Evolutionary conservation across 805 yeast genomes (phyloP).

Genomic region (Saccharomyces paradoxus): DNA sequence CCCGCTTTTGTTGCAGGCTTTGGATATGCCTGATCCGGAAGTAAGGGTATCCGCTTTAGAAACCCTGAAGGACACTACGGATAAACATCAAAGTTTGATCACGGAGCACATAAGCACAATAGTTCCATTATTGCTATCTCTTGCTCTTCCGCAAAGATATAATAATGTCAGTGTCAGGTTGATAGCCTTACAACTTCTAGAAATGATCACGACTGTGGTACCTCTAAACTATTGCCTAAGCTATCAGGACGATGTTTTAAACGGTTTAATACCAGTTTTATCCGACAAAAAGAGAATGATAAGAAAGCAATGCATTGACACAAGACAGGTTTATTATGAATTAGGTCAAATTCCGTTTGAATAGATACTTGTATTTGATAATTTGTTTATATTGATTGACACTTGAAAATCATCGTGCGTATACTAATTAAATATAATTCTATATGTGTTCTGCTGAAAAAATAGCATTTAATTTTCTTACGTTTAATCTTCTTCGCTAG

Average conservation of each 20-base stretch:
- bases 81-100: conserved; percentile 47
- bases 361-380: conserved; percentile 5
- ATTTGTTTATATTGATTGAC: neutral
- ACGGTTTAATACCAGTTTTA: conserved; percentile 42
- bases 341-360: conserved; percentile 34
- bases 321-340: conserved; percentile 71
- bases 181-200: conserved; percentile 50
- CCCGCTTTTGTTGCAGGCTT: conserved; percentile 64
- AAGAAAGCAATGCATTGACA: conserved; percentile 67
- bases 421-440: neutral
- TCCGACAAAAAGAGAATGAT: conserved; percentile 71
- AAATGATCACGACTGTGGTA: conserved; percentile 35
- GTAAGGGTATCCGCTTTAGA: conserved; percentile 55
- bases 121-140: conserved; percentile 43
- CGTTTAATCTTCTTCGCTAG: conserved; percentile 24
- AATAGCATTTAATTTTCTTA: conserved; percentile 1
- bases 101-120: conserved; percentile 48
- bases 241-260: conserved; percentile 43
- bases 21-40: conserved; percentile 38
- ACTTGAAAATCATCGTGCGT: neutral
- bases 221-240: conserved; percentile 41
- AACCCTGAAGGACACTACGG: conserved; percentile 49
- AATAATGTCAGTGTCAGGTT: conserved; percentile 47
- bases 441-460: no score
- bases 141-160: conserved; percentile 16